Conservation (phyloP, 1,139 yeast genomes). For the Yamadazyma aaseri region DNA sequence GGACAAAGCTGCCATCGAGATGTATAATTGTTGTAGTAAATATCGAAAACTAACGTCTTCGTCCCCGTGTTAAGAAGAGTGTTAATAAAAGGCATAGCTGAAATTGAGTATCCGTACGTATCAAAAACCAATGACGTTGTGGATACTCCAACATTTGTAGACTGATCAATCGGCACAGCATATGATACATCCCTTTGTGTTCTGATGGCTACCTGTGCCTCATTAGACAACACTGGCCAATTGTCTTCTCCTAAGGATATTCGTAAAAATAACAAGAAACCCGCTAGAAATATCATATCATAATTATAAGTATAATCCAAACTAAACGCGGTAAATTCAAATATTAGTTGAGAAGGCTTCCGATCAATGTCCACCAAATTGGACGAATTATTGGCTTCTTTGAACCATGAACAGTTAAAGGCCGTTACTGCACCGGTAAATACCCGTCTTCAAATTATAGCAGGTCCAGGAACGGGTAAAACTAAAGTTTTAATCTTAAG, state of each 20-base stretch:
- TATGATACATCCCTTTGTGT: conserved; percentile 69
- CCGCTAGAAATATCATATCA: background rate
- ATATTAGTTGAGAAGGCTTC: background rate
- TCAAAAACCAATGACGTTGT: conserved; percentile 52
- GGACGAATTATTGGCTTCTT: conserved; percentile 12
- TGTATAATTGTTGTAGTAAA: conserved; percentile 60
- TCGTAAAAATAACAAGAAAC: background rate
- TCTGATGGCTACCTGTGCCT: conserved; percentile 39
- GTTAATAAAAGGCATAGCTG: conserved; percentile 36
- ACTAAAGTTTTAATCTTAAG: conserved; percentile 79
- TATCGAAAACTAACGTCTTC: conserved; percentile 54
- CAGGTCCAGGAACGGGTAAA: conserved; percentile 92
- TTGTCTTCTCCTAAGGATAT: conserved; percentile 7
- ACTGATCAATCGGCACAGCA: conserved; percentile 56
- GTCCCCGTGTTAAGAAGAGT: conserved; percentile 51
- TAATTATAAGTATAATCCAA: background rate
- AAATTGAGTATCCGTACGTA: conserved; percentile 46
- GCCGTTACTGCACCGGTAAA: conserved; percentile 60
- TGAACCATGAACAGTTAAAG: conserved; percentile 56
- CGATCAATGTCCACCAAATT: background rate
- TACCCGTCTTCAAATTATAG: conserved; percentile 70
- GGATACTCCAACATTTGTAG: conserved; percentile 58
- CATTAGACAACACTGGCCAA: conserved; percentile 19
- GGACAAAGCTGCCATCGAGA: conserved; percentile 74
- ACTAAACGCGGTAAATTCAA: background rate